Percentiles rank a stretch among this genome's conserved stretches.
phyloP scores from a whole-genome alignment of 2,329 filamentous ascomycete species.

The Thelonectria rubi region DNA sequence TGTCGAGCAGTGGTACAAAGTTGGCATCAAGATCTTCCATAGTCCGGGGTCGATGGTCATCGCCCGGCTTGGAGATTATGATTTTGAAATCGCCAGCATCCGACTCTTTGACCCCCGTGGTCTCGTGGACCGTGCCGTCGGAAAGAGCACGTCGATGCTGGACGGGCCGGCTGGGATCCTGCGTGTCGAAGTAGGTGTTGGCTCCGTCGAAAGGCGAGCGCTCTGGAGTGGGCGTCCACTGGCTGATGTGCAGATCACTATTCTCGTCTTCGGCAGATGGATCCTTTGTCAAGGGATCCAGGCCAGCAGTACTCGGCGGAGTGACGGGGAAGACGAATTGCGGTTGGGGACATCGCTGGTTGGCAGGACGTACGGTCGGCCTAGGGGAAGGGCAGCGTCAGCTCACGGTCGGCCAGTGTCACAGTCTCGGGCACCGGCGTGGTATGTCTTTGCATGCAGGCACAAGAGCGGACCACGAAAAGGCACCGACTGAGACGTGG shows the following conservation, averaged over 20 bases:
- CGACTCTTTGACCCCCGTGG: constrained; percentile 59
- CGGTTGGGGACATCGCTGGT: constrained; percentile 69
- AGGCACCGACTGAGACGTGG: constrained; percentile 22
- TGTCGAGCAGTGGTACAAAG: constrained; percentile 68
- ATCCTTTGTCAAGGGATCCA: constrained; percentile 56
- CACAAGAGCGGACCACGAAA: constrained; percentile 25
- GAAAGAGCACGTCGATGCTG: constrained; percentile 73
- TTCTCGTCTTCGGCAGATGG: constrained; percentile 38
- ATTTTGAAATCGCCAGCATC: constrained; percentile 79
- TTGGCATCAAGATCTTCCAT: constrained; percentile 63
- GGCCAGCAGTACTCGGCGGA: constrained; percentile 66
- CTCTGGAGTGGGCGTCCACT: constrained; percentile 56
- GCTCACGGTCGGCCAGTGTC: constrained; percentile 26
- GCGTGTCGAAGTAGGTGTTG: constrained; percentile 45
- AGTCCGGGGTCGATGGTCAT: constrained; percentile 68
- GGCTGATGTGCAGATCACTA: constrained; percentile 44
- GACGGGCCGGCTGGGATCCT: constrained; percentile 37
- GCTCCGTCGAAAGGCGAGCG: constrained; percentile 50
- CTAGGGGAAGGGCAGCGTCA: constrained; percentile 49
- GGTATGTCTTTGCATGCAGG: constrained; percentile 24
- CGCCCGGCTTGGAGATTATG: constrained; percentile 77
- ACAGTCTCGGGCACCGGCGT: constrained; percentile 19
- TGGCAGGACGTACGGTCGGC: constrained; percentile 68
- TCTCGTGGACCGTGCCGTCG: constrained; percentile 79
- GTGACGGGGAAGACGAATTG: constrained; percentile 68